Evolutionary conservation across 2,329 filamentous ascomycete genomes (phyloP).

Genomic region (Colletotrichum sp.): DNA sequence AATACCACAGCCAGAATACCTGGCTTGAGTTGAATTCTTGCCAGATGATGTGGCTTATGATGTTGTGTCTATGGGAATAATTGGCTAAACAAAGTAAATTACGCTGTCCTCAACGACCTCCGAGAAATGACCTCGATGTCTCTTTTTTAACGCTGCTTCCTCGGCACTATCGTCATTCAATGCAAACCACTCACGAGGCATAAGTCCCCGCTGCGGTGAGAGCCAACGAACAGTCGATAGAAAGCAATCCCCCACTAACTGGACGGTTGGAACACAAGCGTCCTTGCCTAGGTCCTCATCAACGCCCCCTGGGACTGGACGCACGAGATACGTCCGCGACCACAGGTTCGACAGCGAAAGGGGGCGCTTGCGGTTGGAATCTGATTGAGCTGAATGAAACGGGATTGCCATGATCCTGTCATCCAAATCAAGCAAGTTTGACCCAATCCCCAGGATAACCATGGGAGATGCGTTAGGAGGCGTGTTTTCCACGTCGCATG

Average conservation of each 20-base stretch:
- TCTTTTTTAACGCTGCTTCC: not conserved
- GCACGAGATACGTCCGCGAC: not conserved
- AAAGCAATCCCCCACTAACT: not conserved
- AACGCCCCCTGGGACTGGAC: accelerated
- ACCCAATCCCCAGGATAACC: not conserved
- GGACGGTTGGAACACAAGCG: not conserved
- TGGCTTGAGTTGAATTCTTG: not conserved
- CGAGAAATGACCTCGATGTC: not conserved
- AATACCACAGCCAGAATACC: not conserved
- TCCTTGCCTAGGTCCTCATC: accelerated
- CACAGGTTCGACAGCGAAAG: not conserved
- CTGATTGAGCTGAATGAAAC: not conserved
- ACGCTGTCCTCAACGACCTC: not conserved
- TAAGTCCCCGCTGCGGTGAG: not conserved
- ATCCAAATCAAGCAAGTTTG: not conserved
- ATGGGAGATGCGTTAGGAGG: not conserved
- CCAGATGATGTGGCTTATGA: not conserved
- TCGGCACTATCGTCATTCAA: not conserved
- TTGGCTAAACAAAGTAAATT: not conserved
- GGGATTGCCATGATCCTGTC: not conserved
- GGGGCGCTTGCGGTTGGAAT: not conserved
- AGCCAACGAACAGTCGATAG: not conserved
- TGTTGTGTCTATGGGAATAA: not conserved
- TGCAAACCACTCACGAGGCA: not conserved
- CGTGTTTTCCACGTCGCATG: not conserved